These are phyloP conservation scores for Flaveria brownii DNA, from an alignment of 129 eudicot species.

Conservation along the genomic window DNA sequence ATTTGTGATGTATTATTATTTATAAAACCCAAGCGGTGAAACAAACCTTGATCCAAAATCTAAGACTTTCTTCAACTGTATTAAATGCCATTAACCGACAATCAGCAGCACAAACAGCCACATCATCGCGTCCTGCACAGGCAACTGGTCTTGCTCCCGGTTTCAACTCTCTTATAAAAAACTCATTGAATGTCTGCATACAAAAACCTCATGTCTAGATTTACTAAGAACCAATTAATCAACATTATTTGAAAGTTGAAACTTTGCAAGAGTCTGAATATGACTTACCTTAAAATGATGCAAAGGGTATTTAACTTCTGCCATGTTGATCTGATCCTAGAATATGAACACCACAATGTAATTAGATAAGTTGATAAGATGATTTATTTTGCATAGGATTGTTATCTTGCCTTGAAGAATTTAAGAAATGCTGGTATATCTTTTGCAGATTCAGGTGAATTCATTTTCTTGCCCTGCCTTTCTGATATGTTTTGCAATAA, in stretches of 20 bases:
- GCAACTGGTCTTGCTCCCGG: conserved; percentile 87
- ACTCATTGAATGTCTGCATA: conserved; percentile 95
- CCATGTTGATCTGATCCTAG: conserved; percentile 87
- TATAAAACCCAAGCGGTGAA: neutral
- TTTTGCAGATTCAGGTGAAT: conserved; percentile 72
- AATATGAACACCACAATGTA: conserved; percentile 27
- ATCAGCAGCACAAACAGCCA: conserved; percentile 98
- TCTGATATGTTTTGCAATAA: conserved; percentile 80
- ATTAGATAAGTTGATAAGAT: conserved; percentile 4
- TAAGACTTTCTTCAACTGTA: conserved; percentile 61
- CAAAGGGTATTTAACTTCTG: conserved; percentile 84
- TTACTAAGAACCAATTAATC: neutral
- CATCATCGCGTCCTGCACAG: conserved; percentile 59
- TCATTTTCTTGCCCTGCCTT: conserved; percentile 94
- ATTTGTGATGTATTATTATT: neutral
- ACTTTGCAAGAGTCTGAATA: neutral
- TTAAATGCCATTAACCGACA: conserved; percentile 83
- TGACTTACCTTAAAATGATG: conserved; percentile 79
- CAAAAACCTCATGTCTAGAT: conserved; percentile 4
- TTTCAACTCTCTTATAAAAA: conserved; percentile 86
- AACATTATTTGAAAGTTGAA: neutral
- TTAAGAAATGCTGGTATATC: conserved; percentile 74
- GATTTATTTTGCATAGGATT: conserved; percentile 13
- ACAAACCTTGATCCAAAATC: conserved; percentile 95
- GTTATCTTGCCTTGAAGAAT: conserved; percentile 60